Conservation (phyloP, 169 alveolate genomes). For the Plasmodium gaboni region DNA sequence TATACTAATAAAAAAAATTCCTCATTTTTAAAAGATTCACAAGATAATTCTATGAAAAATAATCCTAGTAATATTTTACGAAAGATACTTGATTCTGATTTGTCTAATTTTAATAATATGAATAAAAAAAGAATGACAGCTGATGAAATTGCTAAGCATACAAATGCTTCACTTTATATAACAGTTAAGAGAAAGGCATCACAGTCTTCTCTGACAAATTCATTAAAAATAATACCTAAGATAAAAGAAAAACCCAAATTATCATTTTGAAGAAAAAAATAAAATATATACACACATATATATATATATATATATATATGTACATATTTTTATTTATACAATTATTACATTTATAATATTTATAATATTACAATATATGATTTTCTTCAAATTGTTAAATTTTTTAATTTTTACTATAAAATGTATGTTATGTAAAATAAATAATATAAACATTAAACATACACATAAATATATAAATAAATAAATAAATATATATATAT, state of each 20-base stretch:
- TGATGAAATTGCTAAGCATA: slow-evolving; percentile 54
- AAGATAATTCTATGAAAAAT: not conserved
- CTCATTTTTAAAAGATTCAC: slow-evolving; percentile 12
- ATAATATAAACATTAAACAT: no score
- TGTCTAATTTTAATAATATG: slow-evolving; percentile 23
- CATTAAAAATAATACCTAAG: not conserved
- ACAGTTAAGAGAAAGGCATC: slow-evolving; percentile 43
- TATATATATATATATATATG: not conserved
- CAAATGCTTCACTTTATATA: slow-evolving; percentile 57
- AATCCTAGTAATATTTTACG: slow-evolving; percentile 39
- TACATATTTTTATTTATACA: not conserved
- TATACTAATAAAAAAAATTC: not conserved
- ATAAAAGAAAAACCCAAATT: not conserved
- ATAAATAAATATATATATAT: not conserved
- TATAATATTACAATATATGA: no score
- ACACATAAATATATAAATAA: not conserved
- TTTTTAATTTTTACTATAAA: not conserved
- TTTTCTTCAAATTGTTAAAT: not conserved
- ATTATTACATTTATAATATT: no score
- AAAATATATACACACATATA: not conserved
- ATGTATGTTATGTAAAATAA: no score
- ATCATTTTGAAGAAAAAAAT: not conserved
- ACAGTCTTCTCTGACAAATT: slow-evolving; percentile 18
- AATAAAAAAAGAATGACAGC: slow-evolving; percentile 40
- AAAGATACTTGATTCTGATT: slow-evolving; percentile 41